Conservation (phyloP, 2,329 filamentous ascomycete genomes). For the Cephalotrichum gorgonifer region DNA sequence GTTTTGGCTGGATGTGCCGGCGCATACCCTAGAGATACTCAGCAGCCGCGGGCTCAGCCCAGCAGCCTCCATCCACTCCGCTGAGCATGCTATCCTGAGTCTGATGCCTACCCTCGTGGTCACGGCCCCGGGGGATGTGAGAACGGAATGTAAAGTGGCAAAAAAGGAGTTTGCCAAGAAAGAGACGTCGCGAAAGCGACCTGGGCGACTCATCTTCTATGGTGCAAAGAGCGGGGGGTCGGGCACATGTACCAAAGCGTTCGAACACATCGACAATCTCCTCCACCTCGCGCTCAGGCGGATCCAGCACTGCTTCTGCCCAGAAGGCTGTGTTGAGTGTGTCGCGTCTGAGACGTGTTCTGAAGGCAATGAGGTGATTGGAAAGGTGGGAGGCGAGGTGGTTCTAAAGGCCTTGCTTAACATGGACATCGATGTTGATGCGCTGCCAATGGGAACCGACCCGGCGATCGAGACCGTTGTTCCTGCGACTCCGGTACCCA, state of each 20-base stretch:
- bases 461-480: conserved; percentile 73
- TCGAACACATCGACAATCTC: conserved; percentile 79
- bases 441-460: conserved; percentile 78
- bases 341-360: conserved; percentile 78
- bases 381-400: conserved; percentile 76
- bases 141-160: conserved; percentile 86
- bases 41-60: conserved; percentile 63
- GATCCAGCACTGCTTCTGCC: conserved; percentile 66
- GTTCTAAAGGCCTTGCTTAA: conserved; percentile 68
- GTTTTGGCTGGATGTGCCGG: conserved; percentile 92
- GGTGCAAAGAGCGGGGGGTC: conserved; percentile 80
- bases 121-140: conserved; percentile 79
- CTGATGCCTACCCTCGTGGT: conserved; percentile 88
- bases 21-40: conserved; percentile 67
- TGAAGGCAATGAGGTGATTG: conserved; percentile 85
- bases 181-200: conserved; percentile 65
- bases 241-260: conserved; percentile 85
- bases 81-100: conserved; percentile 81
- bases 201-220: conserved; percentile 85
- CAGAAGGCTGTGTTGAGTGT: conserved; percentile 80
- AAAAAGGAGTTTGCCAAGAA: conserved; percentile 75
- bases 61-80: conserved; percentile 85
- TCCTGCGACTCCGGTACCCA: conserved; percentile 54
- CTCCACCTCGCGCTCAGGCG: conserved; percentile 66
- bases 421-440: conserved; percentile 69